Percentiles rank a stretch among this genome's conserved stretches.
These are phyloP conservation scores for Cokeromyces recurvatus DNA, from an alignment of 371 early-diverging fungal genomes.

Conservation along the genomic window DNA sequence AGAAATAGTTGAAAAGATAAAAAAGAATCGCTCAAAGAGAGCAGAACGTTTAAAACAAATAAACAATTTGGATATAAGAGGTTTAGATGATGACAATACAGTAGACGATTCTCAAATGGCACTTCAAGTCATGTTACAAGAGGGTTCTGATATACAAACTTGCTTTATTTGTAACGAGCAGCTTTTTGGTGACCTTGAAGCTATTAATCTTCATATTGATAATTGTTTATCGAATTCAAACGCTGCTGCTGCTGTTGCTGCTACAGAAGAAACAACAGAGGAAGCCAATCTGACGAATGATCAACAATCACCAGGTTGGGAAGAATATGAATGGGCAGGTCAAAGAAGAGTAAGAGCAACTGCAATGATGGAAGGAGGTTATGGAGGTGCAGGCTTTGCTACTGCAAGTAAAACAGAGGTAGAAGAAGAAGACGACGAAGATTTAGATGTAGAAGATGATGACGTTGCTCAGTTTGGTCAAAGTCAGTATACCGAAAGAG, in stretches of 20 bases:
- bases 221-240: constrained; percentile 44
- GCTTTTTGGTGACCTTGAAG: constrained; percentile 56
- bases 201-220: constrained; percentile 70
- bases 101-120: constrained; percentile 4
- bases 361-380: constrained; percentile 81
- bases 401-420: constrained; percentile 41
- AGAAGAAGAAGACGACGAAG: constrained; percentile 69
- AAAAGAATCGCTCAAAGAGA: constrained; percentile 26
- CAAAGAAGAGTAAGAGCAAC: constrained; percentile 78
- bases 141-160: constrained; percentile 26
- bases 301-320: constrained; percentile 37
- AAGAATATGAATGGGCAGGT: constrained; percentile 85
- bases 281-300: not conserved
- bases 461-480: constrained; percentile 69
- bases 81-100: constrained; percentile 8
- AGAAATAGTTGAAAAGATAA: constrained; percentile 40
- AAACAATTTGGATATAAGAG: not conserved
- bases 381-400: constrained; percentile 54
- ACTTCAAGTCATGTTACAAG: constrained; percentile 6
- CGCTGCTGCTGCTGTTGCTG: not conserved
- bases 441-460: constrained; percentile 77
- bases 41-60: constrained; percentile 17
- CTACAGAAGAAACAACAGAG: not conserved
- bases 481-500: constrained; percentile 68
- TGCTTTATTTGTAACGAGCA: constrained; percentile 74